These are phyloP conservation scores for Elaeis guineensis DNA, from an alignment of 176 grass and related monocot genomes.

Conservation along the genomic window DNA sequence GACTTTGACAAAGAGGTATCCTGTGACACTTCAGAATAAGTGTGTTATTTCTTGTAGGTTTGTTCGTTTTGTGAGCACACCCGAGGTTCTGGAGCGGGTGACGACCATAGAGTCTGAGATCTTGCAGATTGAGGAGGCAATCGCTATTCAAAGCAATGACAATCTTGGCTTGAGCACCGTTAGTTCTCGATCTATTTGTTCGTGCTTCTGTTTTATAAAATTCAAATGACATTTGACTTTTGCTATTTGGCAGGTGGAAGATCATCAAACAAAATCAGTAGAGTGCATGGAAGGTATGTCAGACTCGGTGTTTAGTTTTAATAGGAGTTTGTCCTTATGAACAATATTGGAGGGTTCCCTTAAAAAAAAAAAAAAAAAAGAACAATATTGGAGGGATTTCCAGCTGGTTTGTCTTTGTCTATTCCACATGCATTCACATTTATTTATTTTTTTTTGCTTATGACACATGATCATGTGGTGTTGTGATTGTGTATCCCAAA, in stretches of 20 bases:
- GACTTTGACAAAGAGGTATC: too few species aligned
- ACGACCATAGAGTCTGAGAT: conserved; percentile 89
- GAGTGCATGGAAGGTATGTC: conserved; percentile 51
- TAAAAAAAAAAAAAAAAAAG: too few species aligned
- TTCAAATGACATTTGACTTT: conserved; percentile 28
- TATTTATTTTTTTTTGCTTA: too few species aligned
- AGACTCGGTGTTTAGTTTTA: too few species aligned
- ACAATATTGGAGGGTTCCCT: too few species aligned
- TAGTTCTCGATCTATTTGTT: conserved; percentile 20
- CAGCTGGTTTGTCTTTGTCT: too few species aligned
- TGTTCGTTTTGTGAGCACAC: conserved; percentile 92
- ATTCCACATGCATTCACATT: too few species aligned
- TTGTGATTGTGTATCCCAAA: too few species aligned
- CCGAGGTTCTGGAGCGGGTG: conserved; percentile 89
- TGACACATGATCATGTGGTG: too few species aligned
- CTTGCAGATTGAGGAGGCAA: conserved; percentile 81
- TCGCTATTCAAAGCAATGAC: conserved; percentile 71
- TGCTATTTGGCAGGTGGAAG: conserved; percentile 49
- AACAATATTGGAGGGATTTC: too few species aligned
- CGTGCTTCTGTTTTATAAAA: conserved; percentile 10
- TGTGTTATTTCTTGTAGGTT: conserved; percentile 40
- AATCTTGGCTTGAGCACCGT: conserved; percentile 51
- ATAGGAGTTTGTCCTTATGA: too few species aligned
- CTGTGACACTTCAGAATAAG: neutral
- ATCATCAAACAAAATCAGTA: conserved; percentile 43